Percentiles rank a stretch among this genome's conserved stretches.
These are phyloP conservation scores for Lachnellula cervina DNA, from an alignment of 2,329 filamentous ascomycete species.

Conservation along the genomic window DNA sequence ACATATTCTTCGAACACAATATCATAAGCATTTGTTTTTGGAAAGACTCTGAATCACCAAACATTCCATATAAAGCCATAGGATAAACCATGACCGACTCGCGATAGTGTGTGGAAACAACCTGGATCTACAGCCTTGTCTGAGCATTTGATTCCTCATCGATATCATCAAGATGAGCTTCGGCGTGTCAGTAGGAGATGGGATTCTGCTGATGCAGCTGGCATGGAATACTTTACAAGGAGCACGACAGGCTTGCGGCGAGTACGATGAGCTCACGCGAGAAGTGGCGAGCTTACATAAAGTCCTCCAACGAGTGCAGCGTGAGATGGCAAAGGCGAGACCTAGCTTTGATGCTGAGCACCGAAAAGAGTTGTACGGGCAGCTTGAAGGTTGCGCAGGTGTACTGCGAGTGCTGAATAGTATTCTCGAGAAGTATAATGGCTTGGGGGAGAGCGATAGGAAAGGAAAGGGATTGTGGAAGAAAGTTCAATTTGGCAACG, in stretches of 20 bases:
- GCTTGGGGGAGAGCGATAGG: not conserved
- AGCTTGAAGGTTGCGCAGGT: not conserved
- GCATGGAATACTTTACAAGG: conserved; percentile 3
- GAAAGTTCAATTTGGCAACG: conserved; percentile 11
- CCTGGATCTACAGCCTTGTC: too few relatives aligned
- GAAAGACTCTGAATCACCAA: too few relatives aligned
- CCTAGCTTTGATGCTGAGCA: conserved; percentile 30
- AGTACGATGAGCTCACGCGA: conserved; percentile 42
- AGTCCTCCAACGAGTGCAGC: conserved; percentile 48
- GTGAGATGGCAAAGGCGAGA: conserved; percentile 48
- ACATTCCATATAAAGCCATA: too few relatives aligned
- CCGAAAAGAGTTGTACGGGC: conserved; percentile 4
- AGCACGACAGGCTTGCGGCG: conserved; percentile 39
- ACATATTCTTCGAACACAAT: too few relatives aligned
- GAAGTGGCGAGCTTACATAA: conserved; percentile 47
- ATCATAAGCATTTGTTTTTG: too few relatives aligned
- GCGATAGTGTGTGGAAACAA: too few relatives aligned
- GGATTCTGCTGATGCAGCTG: conserved; percentile 3
- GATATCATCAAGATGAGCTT: conserved; percentile 4
- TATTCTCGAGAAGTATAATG: conserved; percentile 9
- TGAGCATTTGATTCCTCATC: too few relatives aligned
- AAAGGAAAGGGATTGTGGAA: not conserved
- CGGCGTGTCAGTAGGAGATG: conserved; percentile 9
- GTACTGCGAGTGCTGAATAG: conserved; percentile 1
- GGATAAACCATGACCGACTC: too few relatives aligned